phyloP scores from a whole-genome alignment of 129 eudicot species.

The Solidago caesia region DNA sequence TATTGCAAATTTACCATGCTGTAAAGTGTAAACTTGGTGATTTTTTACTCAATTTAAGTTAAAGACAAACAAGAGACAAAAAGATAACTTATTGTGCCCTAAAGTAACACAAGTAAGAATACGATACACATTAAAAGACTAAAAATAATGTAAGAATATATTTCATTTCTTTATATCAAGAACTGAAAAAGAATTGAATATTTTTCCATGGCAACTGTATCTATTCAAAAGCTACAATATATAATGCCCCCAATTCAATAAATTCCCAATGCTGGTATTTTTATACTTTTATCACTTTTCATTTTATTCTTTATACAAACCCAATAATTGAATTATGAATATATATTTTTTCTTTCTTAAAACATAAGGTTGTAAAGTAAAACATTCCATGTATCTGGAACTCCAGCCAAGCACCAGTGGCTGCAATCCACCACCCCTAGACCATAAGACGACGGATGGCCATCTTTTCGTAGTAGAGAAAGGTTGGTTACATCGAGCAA shows the following conservation, averaged over 20 bases:
- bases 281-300: not conserved
- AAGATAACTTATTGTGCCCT: not conserved
- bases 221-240: constrained; percentile 28
- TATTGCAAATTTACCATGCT: too few species aligned
- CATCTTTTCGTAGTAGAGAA: constrained; percentile 75
- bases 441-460: constrained; percentile 77
- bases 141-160: constrained; percentile 4
- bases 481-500: constrained; percentile 73
- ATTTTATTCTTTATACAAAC: constrained; percentile 24
- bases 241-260: not conserved
- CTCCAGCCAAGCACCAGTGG: constrained; percentile 94
- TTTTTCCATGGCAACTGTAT: constrained; percentile 23
- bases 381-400: constrained; percentile 88
- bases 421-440: constrained; percentile 73
- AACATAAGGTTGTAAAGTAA: constrained; percentile 64
- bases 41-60: too few species aligned
- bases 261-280: not conserved
- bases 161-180: constrained; percentile 21
- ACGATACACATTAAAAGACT: not conserved
- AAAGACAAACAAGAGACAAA: too few species aligned
- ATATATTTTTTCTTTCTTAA: not conserved
- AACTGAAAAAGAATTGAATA: constrained; percentile 15
- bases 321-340: constrained; percentile 30
- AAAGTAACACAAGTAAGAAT: not conserved
- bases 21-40: not conserved